These are phyloP conservation scores for Globisporangium perplexum DNA, from an alignment of 352 stramenopile species.

Conservation along the genomic window DNA sequence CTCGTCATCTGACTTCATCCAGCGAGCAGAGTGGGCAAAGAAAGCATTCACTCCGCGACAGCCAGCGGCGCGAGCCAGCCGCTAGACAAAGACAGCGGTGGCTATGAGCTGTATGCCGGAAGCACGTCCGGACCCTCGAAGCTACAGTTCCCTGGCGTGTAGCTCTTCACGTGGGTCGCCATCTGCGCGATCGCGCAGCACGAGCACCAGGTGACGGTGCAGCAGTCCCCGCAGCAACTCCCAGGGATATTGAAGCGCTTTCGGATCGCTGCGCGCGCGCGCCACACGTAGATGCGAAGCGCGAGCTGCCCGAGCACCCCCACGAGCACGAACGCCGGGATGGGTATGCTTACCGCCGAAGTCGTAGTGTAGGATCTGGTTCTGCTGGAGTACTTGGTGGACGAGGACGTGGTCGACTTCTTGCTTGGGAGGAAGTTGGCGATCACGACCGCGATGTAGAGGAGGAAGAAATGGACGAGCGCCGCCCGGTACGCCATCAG, in stretches of 20 bases:
- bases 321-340: neutral
- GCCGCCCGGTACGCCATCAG: constrained; percentile 6
- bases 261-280: constrained; percentile 2
- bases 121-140: constrained; percentile 7
- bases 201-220: constrained; percentile 10
- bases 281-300: constrained; percentile 6
- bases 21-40: too few relatives aligned
- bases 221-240: constrained; percentile 9
- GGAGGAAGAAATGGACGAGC: constrained; percentile 5
- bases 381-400: neutral
- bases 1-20: too few relatives aligned
- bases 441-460: constrained; percentile 1
- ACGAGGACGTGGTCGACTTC: neutral
- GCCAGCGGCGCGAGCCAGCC: too few relatives aligned
- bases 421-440: neutral
- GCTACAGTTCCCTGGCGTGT: constrained; percentile 13
- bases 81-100: too few relatives aligned
- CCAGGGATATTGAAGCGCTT: constrained; percentile 13
- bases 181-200: constrained; percentile 24
- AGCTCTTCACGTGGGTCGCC: constrained; percentile 26
- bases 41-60: too few relatives aligned
- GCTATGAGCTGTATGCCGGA: constrained; percentile 10
- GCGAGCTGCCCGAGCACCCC: neutral
- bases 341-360: neutral
- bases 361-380: neutral